phyloP scores from a whole-genome alignment of 495 filamentous ascomycete genomes.

The Penicillium odoratum region DNA sequence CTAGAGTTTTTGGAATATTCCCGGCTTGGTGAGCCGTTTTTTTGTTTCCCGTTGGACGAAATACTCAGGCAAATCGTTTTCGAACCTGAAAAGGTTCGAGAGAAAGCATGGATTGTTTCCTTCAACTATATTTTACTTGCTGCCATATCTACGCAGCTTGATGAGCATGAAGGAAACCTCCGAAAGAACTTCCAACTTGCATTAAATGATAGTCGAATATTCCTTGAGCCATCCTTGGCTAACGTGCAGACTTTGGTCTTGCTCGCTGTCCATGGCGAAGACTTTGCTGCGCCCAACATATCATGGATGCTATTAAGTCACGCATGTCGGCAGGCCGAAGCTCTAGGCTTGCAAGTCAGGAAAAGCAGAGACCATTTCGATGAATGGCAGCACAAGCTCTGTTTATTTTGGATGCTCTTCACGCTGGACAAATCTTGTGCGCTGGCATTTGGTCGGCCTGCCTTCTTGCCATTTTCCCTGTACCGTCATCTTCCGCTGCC shows the following conservation, averaged over 20 bases:
- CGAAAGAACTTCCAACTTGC: constrained; percentile 20
- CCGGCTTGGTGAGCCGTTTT: constrained; percentile 16
- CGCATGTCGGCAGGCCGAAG: constrained; percentile 29
- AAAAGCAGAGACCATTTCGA: neutral
- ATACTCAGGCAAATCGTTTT: constrained; percentile 14
- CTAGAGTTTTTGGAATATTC: constrained; percentile 10
- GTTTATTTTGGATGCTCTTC: constrained; percentile 31
- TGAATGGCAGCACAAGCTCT: constrained; percentile 17
- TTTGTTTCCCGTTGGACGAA: constrained; percentile 15
- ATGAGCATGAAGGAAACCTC: constrained; percentile 10
- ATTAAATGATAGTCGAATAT: constrained; percentile 21
- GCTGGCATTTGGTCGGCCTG: constrained; percentile 27
- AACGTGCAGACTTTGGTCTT: constrained; percentile 27
- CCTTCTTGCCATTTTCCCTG: constrained; percentile 17
- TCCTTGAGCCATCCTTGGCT: constrained; percentile 21
- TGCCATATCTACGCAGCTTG: constrained; percentile 2
- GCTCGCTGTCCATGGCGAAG: constrained; percentile 24
- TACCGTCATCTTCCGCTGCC: constrained; percentile 25
- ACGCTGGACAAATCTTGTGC: constrained; percentile 24
- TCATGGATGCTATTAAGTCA: constrained; percentile 30
- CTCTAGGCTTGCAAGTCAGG: constrained; percentile 21
- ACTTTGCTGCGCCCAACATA: constrained; percentile 28
- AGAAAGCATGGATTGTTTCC: constrained; percentile 19
- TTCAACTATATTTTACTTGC: constrained; percentile 20
- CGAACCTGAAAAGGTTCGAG: constrained; percentile 15